Base-by-base conservation (phyloP, 2,329 filamentous ascomycete genomes). In the Nannizziopsis barbatae region DNA sequence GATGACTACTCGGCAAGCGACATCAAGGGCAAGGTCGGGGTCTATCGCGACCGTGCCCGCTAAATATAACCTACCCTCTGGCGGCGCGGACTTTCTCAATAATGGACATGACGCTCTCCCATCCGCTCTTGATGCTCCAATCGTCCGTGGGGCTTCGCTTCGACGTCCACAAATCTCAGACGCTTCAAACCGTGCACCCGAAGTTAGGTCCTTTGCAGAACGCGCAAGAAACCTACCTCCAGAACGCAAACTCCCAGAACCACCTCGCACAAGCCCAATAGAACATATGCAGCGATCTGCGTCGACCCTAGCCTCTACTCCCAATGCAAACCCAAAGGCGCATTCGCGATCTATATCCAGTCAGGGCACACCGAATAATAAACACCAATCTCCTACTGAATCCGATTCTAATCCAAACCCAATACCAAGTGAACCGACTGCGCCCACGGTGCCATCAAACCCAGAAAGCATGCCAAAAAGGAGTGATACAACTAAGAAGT, bases 61-160 rank as follows among this genome's bases (percentile, higher is more conserved):
- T 8, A 41, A 27, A 15, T 11, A 14, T 17, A 36, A 14, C 11
- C 8, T 40, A 15, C 15, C 36, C 22, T 38, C 11, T 35, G 17
- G 10, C 6, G 45, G 33, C 15, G 2, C 15, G 12, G 27, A 45
- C 38, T 18, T 27, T 7, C 22, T 27, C 22, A 27, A 37, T 10
- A 43, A 44, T 33, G 40, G 33, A n/a, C 44, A 49, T 11, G 36
- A 49, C 31, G 37, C 20, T 14, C 70, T 66, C 9, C 73, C 77
- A 14, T 68, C 71, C 43, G 78, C 75, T 31, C 77, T 81, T 54
- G 81, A 84, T 55, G 75, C 73, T 22, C 77, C 81, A 47, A 73
- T 72, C 57, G 73, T 70, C 27, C 77, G 77, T 35, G 78, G 81
- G 3, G 58, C 73, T 32, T 79, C 75, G 59, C 80, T 78, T 62